Evolutionary conservation across 2,329 filamentous ascomycete species (phyloP), one percentile per base, ranked within the genome.

Genomic region (Blumeria graminis): DNA sequence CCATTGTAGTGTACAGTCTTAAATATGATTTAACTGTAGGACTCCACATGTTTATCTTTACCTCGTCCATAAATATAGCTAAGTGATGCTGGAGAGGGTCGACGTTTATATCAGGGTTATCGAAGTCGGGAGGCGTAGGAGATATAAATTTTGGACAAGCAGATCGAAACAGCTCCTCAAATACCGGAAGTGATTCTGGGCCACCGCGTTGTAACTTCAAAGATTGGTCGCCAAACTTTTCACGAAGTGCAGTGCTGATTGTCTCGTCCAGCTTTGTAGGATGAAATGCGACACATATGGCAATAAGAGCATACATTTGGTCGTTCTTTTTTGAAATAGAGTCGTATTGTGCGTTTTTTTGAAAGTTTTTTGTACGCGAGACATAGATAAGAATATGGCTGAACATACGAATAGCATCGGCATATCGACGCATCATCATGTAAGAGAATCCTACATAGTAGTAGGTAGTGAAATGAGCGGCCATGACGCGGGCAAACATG

Each of bases 381-480:
- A 98, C 89, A 73, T 96, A 98, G 73, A 98, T 84, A 65, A 98
- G 81, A 71, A 98, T 98, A 78, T 98, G 92, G 77, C 86, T 94
- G 81, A 98, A 98, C 84, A 95, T 94, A 77, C 90, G 88, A 74
- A 98, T 95, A 70, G 92, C 92, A 72, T 98, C 92, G 71, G 88
- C 86, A 70, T 98, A 98, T 69, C 92, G 86, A 74, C 92, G 88
- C 86, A 96, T 94, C 92, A 98, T 98, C 90, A 98, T 96, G 83
- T 98, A 98, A 64, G 87, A 94, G 81, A 98, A 98, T 64, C 92
- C 92, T 61, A 98, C 90, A 70, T 96, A 96, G 81, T 98, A 98
- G 80, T 96, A 98, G 62, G 92, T 98, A 63, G 90, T 95, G 75
- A 96, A 96, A 76, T 98, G 92, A 58, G 92, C 92, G 56, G 92